Evolutionary conservation across 1,284 basidiomycete genomes (phyloP).

Genomic region (Apiotrichum brassicae): DNA sequence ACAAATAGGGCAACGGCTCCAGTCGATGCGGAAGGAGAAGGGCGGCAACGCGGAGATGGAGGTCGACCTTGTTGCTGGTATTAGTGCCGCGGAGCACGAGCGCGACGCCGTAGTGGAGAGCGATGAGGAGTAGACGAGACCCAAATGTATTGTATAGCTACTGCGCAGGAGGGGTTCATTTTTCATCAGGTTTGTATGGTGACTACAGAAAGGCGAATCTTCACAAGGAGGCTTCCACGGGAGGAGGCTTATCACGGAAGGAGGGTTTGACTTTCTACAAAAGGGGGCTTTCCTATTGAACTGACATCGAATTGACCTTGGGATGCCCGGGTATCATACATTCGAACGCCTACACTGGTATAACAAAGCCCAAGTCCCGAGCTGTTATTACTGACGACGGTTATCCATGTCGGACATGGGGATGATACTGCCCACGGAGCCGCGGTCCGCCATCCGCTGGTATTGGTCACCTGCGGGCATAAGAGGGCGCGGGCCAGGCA

Average conservation of each 20-base stretch:
- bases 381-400: no score
- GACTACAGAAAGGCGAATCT: no score
- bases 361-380: no score
- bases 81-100: slow-evolving; percentile 43
- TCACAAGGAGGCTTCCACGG: no score
- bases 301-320: no score
- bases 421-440: not conserved
- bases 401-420: not conserved
- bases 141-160: slow-evolving; percentile 6
- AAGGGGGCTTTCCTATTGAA: no score
- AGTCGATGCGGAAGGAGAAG: slow-evolving; percentile 37
- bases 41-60: slow-evolving; percentile 20
- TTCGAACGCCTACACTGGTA: no score
- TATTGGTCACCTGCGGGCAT: not conserved
- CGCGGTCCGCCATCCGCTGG: not conserved
- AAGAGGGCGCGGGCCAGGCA: slow-evolving; percentile 3
- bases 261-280: no score
- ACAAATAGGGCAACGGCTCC: slow-evolving; percentile 33
- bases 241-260: no score
- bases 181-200: no score
- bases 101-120: slow-evolving; percentile 21
- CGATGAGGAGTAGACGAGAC: slow-evolving; percentile 24
- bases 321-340: no score
- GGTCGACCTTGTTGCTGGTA: slow-evolving; percentile 43
- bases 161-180: not conserved